These are phyloP conservation scores for Salix caprea DNA, from an alignment of 345 rosid species.

Conservation along the genomic window DNA sequence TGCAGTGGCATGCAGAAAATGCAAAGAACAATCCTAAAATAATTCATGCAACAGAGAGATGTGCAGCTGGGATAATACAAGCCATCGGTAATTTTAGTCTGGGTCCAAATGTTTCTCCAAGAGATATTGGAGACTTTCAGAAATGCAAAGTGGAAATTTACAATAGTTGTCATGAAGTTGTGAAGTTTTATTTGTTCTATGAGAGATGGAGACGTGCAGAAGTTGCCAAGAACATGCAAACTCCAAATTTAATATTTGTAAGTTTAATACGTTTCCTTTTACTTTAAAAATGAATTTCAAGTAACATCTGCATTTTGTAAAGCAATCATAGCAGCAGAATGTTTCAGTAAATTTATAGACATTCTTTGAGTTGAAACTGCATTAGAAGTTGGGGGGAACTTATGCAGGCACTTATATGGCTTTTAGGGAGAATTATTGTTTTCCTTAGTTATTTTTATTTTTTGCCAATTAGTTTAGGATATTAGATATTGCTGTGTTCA, in stretches of 20 bases:
- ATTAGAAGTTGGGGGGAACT: not conserved
- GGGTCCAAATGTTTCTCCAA: conserved; percentile 79
- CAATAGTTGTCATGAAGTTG: conserved; percentile 56
- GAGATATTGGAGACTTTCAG: conserved; percentile 59
- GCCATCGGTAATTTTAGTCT: conserved; percentile 84
- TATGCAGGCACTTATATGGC: no score
- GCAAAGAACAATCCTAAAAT: conserved; percentile 71
- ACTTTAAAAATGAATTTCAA: not conserved
- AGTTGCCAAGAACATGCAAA: conserved; percentile 40
- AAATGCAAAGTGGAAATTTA: conserved; percentile 29
- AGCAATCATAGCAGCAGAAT: no score
- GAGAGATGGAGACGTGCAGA: conserved; percentile 93
- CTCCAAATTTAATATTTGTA: not conserved
- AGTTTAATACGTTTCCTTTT: not conserved
- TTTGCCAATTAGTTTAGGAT: no score
- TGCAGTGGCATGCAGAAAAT: conserved; percentile 87
- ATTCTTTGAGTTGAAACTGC: not conserved
- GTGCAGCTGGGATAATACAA: conserved; percentile 84
- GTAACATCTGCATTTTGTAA: not conserved
- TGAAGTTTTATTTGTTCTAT: conserved; percentile 64
- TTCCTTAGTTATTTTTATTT: no score
- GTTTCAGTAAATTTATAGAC: not conserved
- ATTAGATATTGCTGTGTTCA: no score
- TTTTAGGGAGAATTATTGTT: no score
- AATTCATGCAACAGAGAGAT: conserved; percentile 79